Evolutionary conservation across 257 asterid species (phyloP).

Genomic region (Solanum habrochaites): DNA sequence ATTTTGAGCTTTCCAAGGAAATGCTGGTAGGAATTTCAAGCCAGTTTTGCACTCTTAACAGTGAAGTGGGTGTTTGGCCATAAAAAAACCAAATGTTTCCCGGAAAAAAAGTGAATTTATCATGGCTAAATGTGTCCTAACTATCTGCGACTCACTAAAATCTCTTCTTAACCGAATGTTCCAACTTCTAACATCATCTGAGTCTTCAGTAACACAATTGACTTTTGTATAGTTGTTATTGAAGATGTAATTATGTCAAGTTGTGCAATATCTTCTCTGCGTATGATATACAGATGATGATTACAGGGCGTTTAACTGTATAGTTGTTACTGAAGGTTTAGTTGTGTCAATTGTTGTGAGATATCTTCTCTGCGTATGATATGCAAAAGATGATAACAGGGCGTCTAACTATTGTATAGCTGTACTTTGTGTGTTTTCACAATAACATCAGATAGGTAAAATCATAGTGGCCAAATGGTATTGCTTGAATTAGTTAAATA

Average conservation of each 20-base stretch:
- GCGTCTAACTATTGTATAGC: not conserved
- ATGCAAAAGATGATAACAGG: not conserved
- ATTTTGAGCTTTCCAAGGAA: not conserved
- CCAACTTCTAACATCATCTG: not conserved
- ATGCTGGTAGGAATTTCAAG: not conserved
- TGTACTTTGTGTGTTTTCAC: not conserved
- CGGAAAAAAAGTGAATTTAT: not conserved
- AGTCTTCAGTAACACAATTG: not conserved
- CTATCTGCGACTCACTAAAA: not conserved
- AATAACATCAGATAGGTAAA: not conserved
- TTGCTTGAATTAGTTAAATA: not conserved
- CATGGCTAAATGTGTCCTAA: not conserved
- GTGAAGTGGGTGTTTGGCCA: not conserved
- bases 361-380: not conserved
- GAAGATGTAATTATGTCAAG: not conserved
- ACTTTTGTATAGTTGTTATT: not conserved
- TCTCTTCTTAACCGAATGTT: not conserved
- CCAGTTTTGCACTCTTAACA: not conserved
- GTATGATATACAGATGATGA: not conserved
- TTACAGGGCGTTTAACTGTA: not conserved
- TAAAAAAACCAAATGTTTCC: not conserved
- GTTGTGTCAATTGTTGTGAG: not conserved
- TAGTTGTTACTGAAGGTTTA: not conserved
- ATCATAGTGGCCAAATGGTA: not conserved
- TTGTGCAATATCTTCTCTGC: not conserved